Percentiles rank a stretch among this genome's conserved stretches.
Evolutionary conservation across 2,329 filamentous ascomycete species (phyloP).

Genomic region (Metarhizium guizhouense): DNA sequence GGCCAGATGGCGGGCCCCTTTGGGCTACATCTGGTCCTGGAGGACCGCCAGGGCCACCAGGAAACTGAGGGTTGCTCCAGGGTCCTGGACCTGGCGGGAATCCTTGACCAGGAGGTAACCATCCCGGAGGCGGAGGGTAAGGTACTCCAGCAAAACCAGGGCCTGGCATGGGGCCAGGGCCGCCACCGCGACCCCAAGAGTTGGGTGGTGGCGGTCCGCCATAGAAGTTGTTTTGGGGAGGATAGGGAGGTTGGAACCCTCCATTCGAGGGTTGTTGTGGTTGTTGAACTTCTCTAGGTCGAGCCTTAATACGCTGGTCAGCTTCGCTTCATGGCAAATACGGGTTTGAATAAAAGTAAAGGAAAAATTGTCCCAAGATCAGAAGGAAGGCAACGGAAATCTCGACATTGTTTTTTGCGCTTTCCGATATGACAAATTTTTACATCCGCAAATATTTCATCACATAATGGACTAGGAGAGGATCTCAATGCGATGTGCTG

Average conservation of each 20-base stretch:
- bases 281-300: conserved; percentile 26
- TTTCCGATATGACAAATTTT: conserved; percentile 74
- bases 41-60: conserved; percentile 44
- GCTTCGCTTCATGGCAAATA: conserved; percentile 2
- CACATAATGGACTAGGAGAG: conserved; percentile 51
- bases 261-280: conserved; percentile 22
- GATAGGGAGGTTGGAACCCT: conserved; percentile 35
- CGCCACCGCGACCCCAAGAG: conserved; percentile 44
- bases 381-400: conserved; percentile 99
- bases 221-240: conserved; percentile 35
- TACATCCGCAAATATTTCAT: conserved; percentile 98
- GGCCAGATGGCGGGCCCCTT: conserved; percentile 38
- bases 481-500: neutral
- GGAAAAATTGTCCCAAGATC: conserved; percentile 37
- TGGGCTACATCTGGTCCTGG: conserved; percentile 53
- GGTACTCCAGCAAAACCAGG: conserved; percentile 62
- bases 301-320: conserved; percentile 27
- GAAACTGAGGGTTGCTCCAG: conserved; percentile 51
- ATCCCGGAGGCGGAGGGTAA: conserved; percentile 68
- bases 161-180: conserved; percentile 47
- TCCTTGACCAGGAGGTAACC: conserved; percentile 70
- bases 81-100: conserved; percentile 61
- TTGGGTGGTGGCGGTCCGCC: conserved; percentile 41
- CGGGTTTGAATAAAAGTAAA: conserved; percentile 2
- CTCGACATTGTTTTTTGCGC: conserved; percentile 95